Base-by-base conservation (phyloP, 257 asterid species). In the Jaltomata sinuosa region DNA sequence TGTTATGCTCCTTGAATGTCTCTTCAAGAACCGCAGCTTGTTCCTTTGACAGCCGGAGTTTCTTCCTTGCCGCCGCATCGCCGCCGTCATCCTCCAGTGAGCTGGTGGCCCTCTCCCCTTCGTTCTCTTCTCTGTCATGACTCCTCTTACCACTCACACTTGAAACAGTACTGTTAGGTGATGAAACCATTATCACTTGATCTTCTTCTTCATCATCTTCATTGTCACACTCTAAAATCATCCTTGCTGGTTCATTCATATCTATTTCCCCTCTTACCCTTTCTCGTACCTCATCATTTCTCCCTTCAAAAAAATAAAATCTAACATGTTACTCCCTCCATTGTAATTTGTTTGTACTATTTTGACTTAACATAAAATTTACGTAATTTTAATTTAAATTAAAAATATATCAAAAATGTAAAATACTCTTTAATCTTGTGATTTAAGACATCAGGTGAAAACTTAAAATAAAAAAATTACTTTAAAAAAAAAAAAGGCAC, bases 141-240 rank as follows among this genome's bases (percentile, higher is more conserved):
- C 98, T 90, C 84, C 97, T 87, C 91, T 97, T 97, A 0, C 98
- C 99, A 84, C 98, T 97, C 85, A 95, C 85, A 84, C 97, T 95
- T 25, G 99, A 97, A 4, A 93, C 98, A 0, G 98, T 95, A 85
- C 99, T 97, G 92, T 91, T 95, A 4, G 99, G 98, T 5, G 98
- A 95, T 2, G 98, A 97, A 55, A 87, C 94, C 85, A 87, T 94
- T 85, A 91, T 89, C 89, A 87, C 87, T 19, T 91, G 93, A 47
- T 76, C 16, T 47, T 76, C 77, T 67, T 67, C 79, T 69, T 34
- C 25, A 19, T 71, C 81, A 1, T 76, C 81, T 9, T 93, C 97
- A 1, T 91, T 95, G 25, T 89, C 38, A 88, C 8, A 87, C 5
- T 90, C 95, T 22, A 81, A 6, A 31, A 64, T 72, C 83, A 79